Evolutionary conservation across 208 protist species (phyloP), one percentile per base, ranked within the genome.

Genomic region (Leptomonas seymouri): DNA sequence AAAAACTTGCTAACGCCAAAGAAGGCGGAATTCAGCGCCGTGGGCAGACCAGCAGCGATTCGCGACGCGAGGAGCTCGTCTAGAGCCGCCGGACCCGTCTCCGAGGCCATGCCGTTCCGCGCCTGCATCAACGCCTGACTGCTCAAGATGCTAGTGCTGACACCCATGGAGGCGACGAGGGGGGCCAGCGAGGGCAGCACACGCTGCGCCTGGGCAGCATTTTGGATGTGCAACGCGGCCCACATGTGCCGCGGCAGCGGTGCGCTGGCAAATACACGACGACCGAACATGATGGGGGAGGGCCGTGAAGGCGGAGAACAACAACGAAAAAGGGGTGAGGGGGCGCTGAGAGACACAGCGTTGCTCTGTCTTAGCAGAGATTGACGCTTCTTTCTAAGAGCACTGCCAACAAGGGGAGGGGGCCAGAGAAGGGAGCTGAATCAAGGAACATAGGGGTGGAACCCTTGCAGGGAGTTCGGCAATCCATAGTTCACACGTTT

Each of bases 251-350:
- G 90, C 21, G 90, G 90, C 18, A 95, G 66, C 23, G 81, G 74
- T 0, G 85, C 81, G 56, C 90, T 95, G 30, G 87, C 84, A 66
- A 91, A 95, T 9, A 93, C 84, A 53, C 90, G 90, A 51, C 90
- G 84, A 42, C 85, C 82, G 66, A 95, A 95, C 90, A 95, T 95
- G 21, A 31, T 6, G 16, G 28, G 14, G 9, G 21, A 16, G 23
- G 51, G 14, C 0, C 20, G 3, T 45, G 30, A 2, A 21, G 1
- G 23, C 0, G 3, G 12, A 1, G 25, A 44, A 23, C 6, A 16
- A 21, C 3, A 15, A 16, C 3, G 11, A 48, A 44, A 44, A 51
- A 51, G 46, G 46, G 12, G 23, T 23, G 7, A 25, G 15, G 23
- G 23, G 46, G 18, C 15, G 50, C 9, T 34, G 2, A 31, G 50